Evolutionary conservation across 1,284 basidiomycete species (phyloP).

Genomic region (Athelia psychrophila): DNA sequence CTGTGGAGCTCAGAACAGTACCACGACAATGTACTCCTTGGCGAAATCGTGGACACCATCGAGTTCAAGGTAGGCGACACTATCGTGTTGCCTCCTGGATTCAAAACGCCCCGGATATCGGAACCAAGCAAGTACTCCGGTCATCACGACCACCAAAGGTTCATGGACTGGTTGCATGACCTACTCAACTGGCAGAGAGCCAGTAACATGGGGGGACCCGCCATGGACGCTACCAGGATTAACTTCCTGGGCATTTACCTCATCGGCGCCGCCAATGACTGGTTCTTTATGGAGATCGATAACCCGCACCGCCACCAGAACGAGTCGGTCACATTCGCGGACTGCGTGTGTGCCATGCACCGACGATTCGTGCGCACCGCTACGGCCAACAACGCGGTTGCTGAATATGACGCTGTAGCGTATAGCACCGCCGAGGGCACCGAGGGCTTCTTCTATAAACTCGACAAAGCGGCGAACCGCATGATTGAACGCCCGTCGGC

Average conservation of each 20-base stretch:
- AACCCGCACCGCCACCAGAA: background rate
- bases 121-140: background rate
- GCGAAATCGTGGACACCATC: too few relatives aligned
- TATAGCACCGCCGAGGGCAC: background rate
- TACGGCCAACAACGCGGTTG: background rate
- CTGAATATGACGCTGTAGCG: background rate
- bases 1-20: too few relatives aligned
- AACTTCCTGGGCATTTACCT: background rate
- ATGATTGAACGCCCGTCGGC: background rate
- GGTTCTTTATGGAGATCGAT: background rate
- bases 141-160: background rate
- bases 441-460: background rate
- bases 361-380: background rate
- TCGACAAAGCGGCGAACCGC: background rate
- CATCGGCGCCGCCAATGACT: background rate
- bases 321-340: background rate
- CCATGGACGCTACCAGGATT: background rate
- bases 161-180: background rate
- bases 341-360: background rate
- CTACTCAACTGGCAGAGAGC: background rate
- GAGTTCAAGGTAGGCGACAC: too few relatives aligned
- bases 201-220: background rate
- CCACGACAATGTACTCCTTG: too few relatives aligned
- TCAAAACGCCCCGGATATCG: too few relatives aligned
- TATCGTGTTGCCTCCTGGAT: too few relatives aligned